Evolutionary conservation across 192 early-diverging fungal genomes (phyloP).

Genomic region (Chytriomyces sp.): DNA sequence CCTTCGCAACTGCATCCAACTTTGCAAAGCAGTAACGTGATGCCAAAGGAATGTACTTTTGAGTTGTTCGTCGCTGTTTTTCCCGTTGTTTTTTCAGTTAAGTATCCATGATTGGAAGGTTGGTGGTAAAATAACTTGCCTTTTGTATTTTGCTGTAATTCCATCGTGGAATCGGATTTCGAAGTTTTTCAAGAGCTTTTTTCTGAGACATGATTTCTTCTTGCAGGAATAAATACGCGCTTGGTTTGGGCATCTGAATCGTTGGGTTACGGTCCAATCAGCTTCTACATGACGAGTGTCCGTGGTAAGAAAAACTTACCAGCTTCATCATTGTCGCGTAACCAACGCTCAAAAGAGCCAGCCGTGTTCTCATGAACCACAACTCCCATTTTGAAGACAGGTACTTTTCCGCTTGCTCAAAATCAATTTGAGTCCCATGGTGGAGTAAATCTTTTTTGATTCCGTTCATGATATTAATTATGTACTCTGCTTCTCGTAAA

Average conservation of each 20-base stretch:
- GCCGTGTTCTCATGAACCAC: slow-evolving; percentile 56
- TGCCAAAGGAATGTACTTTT: slow-evolving; percentile 30
- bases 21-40: slow-evolving; percentile 41
- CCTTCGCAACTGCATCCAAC: slow-evolving; percentile 46
- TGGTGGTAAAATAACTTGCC: background rate
- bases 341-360: slow-evolving; percentile 39
- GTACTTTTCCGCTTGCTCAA: slow-evolving; percentile 42
- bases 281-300: background rate
- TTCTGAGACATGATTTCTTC: slow-evolving; percentile 37
- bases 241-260: slow-evolving; percentile 22
- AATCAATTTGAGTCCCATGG: slow-evolving; percentile 52
- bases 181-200: slow-evolving; percentile 6
- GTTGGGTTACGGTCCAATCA: background rate
- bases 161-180: slow-evolving; percentile 14
- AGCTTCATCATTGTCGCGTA: slow-evolving; percentile 46
- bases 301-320: slow-evolving; percentile 15
- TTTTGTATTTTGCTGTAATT: slow-evolving; percentile 8
- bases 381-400: slow-evolving; percentile 51
- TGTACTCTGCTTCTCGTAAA: slow-evolving; percentile 59
- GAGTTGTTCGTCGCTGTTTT: slow-evolving; percentile 1
- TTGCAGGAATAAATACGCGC: slow-evolving; percentile 4
- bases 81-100: background rate
- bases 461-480: slow-evolving; percentile 47
- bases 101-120: background rate
- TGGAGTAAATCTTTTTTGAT: slow-evolving; percentile 58